These are phyloP conservation scores for Monosporascus sp. DNA, from an alignment of 2,329 filamentous ascomycete species.

Conservation along the genomic window DNA sequence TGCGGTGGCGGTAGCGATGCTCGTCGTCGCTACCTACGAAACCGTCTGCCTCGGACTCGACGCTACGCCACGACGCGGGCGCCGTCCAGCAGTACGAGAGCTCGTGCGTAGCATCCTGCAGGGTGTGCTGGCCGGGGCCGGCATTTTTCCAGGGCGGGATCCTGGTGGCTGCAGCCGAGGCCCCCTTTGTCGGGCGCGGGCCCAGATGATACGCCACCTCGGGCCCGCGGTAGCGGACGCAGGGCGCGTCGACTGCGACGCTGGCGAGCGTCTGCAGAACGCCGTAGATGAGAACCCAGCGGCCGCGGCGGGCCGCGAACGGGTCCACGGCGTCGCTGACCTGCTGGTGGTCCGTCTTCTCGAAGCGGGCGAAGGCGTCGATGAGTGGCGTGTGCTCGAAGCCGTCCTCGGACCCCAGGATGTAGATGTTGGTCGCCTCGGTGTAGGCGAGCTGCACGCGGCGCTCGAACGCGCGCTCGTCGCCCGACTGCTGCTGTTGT, in stretches of 20 bases:
- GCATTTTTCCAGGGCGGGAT: slow-evolving; percentile 49
- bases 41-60: slow-evolving; percentile 13
- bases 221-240: slow-evolving; percentile 44
- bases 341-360: slow-evolving; percentile 42
- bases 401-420: slow-evolving; percentile 40
- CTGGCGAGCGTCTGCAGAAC: slow-evolving; percentile 55
- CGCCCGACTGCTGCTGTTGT: slow-evolving; percentile 4
- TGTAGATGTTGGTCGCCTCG: slow-evolving; percentile 55
- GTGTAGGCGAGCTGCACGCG: slow-evolving; percentile 53
- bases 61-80: slow-evolving; percentile 34
- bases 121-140: slow-evolving; percentile 16
- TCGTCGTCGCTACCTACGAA: not conserved
- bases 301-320: slow-evolving; percentile 49
- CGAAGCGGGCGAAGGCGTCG: slow-evolving; percentile 50
- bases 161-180: slow-evolving; percentile 22
- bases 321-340: slow-evolving; percentile 45
- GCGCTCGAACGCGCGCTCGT: slow-evolving; percentile 34
- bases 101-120: slow-evolving; percentile 39
- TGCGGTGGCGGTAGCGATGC: not conserved
- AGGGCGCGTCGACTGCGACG: slow-evolving; percentile 52
- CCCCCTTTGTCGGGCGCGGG: slow-evolving; percentile 41
- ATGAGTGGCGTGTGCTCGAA: slow-evolving; percentile 49
- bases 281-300: slow-evolving; percentile 58
- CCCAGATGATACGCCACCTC: slow-evolving; percentile 52
- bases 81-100: slow-evolving; percentile 49